Base-by-base conservation (phyloP, 1,284 basidiomycete genomes). In the Trametes hirsuta region DNA sequence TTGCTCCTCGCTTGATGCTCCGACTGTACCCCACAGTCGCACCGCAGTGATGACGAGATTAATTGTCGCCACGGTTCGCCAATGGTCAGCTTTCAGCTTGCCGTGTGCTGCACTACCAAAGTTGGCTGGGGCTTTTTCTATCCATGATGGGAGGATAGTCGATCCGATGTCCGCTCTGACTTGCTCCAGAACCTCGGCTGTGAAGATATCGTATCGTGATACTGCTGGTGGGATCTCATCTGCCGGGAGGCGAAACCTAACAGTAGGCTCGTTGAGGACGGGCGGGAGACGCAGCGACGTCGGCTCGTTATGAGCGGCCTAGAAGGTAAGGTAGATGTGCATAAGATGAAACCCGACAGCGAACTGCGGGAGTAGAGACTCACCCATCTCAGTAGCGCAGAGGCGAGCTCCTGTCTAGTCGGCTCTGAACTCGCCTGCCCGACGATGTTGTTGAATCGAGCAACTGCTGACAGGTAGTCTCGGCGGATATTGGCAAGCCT, bases 31-130 rank as follows among this genome's bases (percentile, higher is more conserved):
- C 77, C 77, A 79, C 0, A 78, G 63, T 1, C 71, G 67, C 3
- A 69, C 66, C 5, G 77, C 62, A 0, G 76, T 76, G 39, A 76
- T 66, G 4, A 71, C 69, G 1, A 78, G 66, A 59, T 70, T 64
- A 22, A 74, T 51, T 0, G 67, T 69, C 42, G 66, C 62, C 8
- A 70, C 55, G 6, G 57, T 64, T 4, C 70, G 61, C 77, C 77
- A 80, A 45, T 79, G 69, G 50, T 79, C 77, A 1, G 78, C 77
- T 25, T 59, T 71, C 14, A 77, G 68, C 45, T 76, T 76, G 4
- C 77, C 75, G 21, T 68, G 65, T 1, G 54, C 56, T 0, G 63
- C 57, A 34, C 66, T 71, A 0, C 77, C 77, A 8, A 74, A 68
- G 42, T 71, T 66, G 4, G 30, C 39, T 4, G 76, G 76, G 1